Evolutionary conservation across 257 asterid genomes (phyloP).

Genomic region (Craterostigma plantagineum): DNA sequence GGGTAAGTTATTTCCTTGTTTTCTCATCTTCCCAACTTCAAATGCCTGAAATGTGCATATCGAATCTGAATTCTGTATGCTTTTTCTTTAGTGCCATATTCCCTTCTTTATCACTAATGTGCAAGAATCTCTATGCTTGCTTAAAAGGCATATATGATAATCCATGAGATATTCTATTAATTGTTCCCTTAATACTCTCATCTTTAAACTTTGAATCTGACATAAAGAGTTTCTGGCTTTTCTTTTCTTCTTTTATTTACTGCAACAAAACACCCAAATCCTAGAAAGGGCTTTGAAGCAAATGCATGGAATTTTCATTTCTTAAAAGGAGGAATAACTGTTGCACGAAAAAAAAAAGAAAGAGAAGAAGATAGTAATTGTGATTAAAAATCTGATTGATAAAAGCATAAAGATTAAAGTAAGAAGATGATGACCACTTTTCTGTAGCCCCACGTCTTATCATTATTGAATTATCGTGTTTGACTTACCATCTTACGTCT

Average conservation of each 20-base stretch:
- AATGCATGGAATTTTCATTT: conserved; percentile 8
- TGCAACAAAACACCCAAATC: conserved; percentile 64
- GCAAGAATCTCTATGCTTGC: too few relatives aligned
- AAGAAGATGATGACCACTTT: conserved; percentile 8
- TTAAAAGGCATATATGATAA: conserved; percentile 1
- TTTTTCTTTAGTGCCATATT: too few relatives aligned
- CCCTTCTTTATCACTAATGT: too few relatives aligned
- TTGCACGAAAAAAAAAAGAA: too few relatives aligned
- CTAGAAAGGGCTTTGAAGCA: conserved; percentile 18
- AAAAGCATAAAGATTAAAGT: conserved; percentile 13
- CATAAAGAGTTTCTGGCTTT: conserved; percentile 37
- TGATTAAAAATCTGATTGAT: conserved; percentile 1
- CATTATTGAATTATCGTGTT: conserved; percentile 16
- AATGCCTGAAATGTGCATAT: too few relatives aligned
- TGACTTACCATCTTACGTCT: too few relatives aligned
- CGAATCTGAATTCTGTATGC: too few relatives aligned
- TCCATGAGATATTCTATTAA: conserved; percentile 1
- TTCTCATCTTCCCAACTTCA: too few relatives aligned
- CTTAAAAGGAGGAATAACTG: conserved; percentile 13
- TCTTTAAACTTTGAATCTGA: conserved; percentile 12
- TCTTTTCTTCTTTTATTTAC: conserved; percentile 16
- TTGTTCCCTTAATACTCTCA: not conserved
- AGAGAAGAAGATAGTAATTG: not conserved
- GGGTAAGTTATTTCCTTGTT: too few relatives aligned
- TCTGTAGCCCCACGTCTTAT: conserved; percentile 20